Evolutionary conservation across 2,329 filamentous ascomycete species (phyloP).

Genomic region (Talaromyces marneffei): DNA sequence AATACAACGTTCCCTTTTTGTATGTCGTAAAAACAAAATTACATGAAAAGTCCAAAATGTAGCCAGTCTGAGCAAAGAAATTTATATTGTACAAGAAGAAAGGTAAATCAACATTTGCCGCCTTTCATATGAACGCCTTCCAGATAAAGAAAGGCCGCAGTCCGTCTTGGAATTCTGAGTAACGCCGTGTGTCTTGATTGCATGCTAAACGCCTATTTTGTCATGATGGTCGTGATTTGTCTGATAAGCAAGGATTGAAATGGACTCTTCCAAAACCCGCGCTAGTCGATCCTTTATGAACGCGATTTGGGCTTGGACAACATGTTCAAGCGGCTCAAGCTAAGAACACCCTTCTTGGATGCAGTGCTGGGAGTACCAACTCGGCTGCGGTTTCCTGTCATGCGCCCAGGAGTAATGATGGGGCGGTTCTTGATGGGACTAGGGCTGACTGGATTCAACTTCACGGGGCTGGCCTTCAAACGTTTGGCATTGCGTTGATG

Average conservation of each 20-base stretch:
- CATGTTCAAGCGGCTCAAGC: constrained; percentile 44
- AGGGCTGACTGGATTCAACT: constrained; percentile 20
- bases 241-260: background rate
- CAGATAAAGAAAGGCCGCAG: background rate
- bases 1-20: background rate
- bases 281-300: constrained; percentile 17
- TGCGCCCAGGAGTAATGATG: constrained; percentile 17
- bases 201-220: background rate
- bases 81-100: background rate
- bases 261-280: background rate
- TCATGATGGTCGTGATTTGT: background rate
- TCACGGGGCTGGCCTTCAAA: constrained; percentile 25
- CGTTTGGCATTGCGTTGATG: constrained; percentile 33
- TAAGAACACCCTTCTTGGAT: constrained; percentile 32
- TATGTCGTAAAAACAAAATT: background rate
- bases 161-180: background rate
- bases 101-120: background rate
- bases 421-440: constrained; percentile 33
- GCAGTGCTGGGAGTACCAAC: constrained; percentile 28
- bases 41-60: background rate
- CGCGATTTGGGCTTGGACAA: constrained; percentile 42
- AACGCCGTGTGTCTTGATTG: background rate
- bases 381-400: constrained; percentile 25
- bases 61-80: background rate
- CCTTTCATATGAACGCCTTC: background rate